Conservation (phyloP, 169 alveolate genomes). For the Eimeria maxima region DNA sequence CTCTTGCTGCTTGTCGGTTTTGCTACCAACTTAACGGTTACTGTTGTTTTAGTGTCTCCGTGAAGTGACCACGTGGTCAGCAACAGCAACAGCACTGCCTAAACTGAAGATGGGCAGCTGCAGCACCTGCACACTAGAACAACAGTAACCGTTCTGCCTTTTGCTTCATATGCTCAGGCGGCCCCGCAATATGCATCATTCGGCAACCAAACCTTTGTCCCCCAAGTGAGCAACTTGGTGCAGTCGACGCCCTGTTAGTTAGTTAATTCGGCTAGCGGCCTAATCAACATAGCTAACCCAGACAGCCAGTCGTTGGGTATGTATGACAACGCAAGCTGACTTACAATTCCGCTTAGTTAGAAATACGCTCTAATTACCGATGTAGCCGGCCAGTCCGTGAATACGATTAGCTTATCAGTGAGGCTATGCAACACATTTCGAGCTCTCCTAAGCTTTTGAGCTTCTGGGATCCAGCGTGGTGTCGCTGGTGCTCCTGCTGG, state of each 20-base stretch:
- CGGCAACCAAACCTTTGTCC: conserved; percentile 63
- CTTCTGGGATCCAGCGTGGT: neutral
- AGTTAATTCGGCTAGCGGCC: neutral
- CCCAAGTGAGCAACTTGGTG: conserved; percentile 13
- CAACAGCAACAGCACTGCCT: neutral
- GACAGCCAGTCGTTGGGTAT: neutral
- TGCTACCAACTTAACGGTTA: too few species aligned
- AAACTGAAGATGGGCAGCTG: too few species aligned
- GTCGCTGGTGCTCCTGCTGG: neutral
- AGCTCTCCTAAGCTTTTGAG: neutral
- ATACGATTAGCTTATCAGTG: neutral
- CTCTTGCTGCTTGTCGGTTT: neutral
- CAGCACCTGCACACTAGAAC: too few species aligned
- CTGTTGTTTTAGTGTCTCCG: neutral
- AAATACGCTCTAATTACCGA: neutral
- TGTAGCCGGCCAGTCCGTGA: neutral
- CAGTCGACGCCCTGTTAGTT: neutral
- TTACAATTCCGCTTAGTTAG: neutral
- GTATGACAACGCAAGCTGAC: neutral
- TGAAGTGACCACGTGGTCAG: neutral
- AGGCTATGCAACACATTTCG: neutral
- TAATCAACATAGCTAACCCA: neutral
- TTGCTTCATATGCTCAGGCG: conserved; percentile 6
- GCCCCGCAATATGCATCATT: conserved; percentile 60
- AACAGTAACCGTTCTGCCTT: too few species aligned